Conservation (phyloP, 441 rosid species). For the Pelargonium citronellum region DNA sequence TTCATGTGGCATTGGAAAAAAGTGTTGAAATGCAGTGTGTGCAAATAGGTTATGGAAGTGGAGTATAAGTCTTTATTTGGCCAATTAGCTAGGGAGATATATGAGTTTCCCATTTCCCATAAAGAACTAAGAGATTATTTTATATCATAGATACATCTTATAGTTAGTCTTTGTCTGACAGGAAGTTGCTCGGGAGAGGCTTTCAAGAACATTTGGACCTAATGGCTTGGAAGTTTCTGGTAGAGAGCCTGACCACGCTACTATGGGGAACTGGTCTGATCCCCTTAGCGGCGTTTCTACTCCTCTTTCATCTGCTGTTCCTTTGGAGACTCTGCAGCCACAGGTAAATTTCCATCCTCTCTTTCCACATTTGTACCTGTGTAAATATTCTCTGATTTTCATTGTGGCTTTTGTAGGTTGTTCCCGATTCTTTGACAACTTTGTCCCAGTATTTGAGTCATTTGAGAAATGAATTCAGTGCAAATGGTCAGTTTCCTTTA, state of each 20-base stretch:
- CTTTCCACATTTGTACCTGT: neutral
- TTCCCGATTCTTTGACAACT: conserved; percentile 32
- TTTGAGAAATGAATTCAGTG: conserved; percentile 32
- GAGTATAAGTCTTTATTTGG: neutral
- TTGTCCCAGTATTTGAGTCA: conserved; percentile 28
- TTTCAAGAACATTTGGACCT: conserved; percentile 23
- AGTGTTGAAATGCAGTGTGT: neutral
- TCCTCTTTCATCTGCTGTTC: conserved; percentile 12
- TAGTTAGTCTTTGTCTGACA: conserved; percentile 11
- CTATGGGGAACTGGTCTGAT: conserved; percentile 14
- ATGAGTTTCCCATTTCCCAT: neutral
- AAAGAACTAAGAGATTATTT: neutral
- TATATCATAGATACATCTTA: neutral
- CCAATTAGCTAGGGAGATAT: neutral
- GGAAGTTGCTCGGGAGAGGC: conserved; percentile 26
- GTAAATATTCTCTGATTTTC: neutral
- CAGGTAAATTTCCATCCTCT: conserved; percentile 15
- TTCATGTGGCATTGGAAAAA: neutral
- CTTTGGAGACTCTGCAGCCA: conserved; percentile 25
- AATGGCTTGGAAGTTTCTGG: conserved; percentile 20
- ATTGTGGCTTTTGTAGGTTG: conserved; percentile 20
- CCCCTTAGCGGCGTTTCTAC: neutral
- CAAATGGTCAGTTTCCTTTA: conserved; percentile 22
- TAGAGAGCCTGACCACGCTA: conserved; percentile 20
- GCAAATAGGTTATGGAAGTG: neutral